A percentile compares a stretch with the other conserved stretches of the same genome.
These are phyloP conservation scores for Pestalotiopsis sp. DNA, from an alignment of 2,329 filamentous ascomycete genomes.

Conservation along the genomic window DNA sequence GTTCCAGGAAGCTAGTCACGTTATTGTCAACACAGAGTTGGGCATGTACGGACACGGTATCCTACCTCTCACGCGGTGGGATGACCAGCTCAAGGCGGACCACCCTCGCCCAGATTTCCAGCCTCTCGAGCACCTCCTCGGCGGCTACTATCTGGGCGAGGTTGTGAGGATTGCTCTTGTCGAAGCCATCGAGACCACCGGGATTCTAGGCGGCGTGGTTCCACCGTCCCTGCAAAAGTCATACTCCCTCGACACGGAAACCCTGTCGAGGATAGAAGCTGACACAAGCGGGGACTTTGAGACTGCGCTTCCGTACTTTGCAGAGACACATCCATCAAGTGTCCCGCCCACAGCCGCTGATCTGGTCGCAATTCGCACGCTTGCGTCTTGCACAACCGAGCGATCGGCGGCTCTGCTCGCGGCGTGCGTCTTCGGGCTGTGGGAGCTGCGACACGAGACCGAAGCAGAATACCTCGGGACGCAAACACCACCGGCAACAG, in stretches of 20 bases:
- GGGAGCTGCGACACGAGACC: constrained; percentile 56
- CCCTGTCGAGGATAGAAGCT: constrained; percentile 59
- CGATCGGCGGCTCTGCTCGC: constrained; percentile 64
- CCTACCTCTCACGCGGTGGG: constrained; percentile 65
- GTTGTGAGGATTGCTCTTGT: constrained; percentile 60
- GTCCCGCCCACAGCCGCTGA: constrained; percentile 46
- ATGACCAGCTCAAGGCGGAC: constrained; percentile 51
- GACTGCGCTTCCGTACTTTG: constrained; percentile 51
- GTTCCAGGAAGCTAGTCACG: constrained; percentile 61
- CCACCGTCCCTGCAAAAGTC: constrained; percentile 53
- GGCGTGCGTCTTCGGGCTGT: constrained; percentile 60
- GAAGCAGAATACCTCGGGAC: constrained; percentile 39
- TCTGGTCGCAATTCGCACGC: constrained; percentile 51
- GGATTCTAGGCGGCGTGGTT: constrained; percentile 58
- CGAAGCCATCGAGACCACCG: constrained; percentile 59
- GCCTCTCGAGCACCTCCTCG: constrained; percentile 52
- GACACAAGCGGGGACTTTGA: constrained; percentile 46
- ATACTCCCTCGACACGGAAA: constrained; percentile 65
- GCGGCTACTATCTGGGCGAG: constrained; percentile 70
- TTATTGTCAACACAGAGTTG: constrained; percentile 69
- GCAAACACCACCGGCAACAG: neutral
- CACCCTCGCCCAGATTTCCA: constrained; percentile 50
- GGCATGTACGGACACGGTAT: constrained; percentile 67
- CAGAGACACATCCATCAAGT: constrained; percentile 26
- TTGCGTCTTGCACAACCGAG: constrained; percentile 57